A percentile compares a stretch with the other conserved stretches of the same genome.
Conservation (phyloP, 2,329 filamentous ascomycete genomes). For the Paracoccidioides brasiliensis region DNA sequence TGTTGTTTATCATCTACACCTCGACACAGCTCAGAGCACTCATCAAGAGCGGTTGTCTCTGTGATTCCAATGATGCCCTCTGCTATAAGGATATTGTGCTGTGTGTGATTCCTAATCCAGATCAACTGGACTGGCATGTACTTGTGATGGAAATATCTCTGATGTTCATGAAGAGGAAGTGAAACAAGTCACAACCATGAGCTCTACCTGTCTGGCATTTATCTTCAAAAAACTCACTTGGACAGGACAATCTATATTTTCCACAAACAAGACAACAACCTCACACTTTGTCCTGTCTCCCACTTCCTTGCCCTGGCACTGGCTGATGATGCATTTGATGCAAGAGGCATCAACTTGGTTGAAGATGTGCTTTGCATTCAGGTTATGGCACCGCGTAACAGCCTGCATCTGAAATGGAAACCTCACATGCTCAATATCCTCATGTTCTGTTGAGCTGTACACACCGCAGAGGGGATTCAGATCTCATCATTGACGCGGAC, state of each 20-base stretch:
- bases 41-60: slow-evolving; percentile 1
- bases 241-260: slow-evolving; percentile 1
- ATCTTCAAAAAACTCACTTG: neutral
- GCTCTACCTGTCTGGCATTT: neutral
- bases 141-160: slow-evolving; percentile 2
- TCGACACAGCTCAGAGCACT: neutral
- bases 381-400: no score
- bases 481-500: slow-evolving; percentile 2
- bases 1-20: slow-evolving; percentile 3
- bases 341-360: neutral
- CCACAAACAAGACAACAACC: neutral
- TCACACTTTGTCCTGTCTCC: neutral
- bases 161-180: slow-evolving; percentile 1
- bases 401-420: slow-evolving; percentile 3
- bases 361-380: slow-evolving; percentile 5
- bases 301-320: slow-evolving; percentile 2
- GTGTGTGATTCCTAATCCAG: neutral
- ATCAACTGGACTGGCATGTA: slow-evolving; percentile 1
- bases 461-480: neutral
- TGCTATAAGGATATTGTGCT: slow-evolving; percentile 4
- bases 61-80: neutral
- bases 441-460: neutral
- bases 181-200: slow-evolving; percentile 1
- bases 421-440: slow-evolving; percentile 1
- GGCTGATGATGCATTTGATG: slow-evolving; percentile 2